Evolutionary conservation across 352 stramenopile genomes (phyloP).

Genomic region (Blastocystis sp.): DNA sequence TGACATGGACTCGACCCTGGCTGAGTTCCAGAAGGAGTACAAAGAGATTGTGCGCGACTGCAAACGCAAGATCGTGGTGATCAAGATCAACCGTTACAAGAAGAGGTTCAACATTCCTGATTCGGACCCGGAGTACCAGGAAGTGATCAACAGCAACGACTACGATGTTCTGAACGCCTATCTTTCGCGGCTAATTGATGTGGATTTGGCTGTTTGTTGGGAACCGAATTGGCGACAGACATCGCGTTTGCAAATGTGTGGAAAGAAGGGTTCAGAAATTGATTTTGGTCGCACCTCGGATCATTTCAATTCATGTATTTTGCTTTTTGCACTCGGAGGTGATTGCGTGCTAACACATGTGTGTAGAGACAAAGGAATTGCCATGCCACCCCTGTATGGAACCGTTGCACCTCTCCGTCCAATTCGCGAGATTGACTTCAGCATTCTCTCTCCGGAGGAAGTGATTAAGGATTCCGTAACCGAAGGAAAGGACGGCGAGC

Average conservation of each 20-base stretch:
- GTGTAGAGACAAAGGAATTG: constrained; percentile 1
- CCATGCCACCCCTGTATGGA: constrained; percentile 59
- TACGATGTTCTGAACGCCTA: neutral
- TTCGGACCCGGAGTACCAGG: neutral
- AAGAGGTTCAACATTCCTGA: neutral
- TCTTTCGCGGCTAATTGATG: too few species aligned
- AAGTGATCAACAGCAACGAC: neutral
- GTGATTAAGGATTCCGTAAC: constrained; percentile 70
- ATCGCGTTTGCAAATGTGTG: neutral
- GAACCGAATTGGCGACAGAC: neutral
- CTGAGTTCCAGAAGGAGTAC: neutral
- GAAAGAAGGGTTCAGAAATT: neutral
- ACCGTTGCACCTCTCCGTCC: constrained; percentile 64
- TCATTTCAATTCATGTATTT: neutral
- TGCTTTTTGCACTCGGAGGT: neutral
- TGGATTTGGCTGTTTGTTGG: too few species aligned
- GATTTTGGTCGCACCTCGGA: neutral
- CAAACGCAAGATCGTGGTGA: neutral
- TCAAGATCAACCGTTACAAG: neutral
- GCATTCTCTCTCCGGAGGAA: constrained; percentile 71
- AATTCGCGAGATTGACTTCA: constrained; percentile 70
- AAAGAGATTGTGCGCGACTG: neutral
- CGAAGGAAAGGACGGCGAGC: constrained; percentile 25
- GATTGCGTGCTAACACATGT: constrained; percentile 13
- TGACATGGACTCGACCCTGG: neutral